These are phyloP conservation scores for Argentina anserina DNA, from an alignment of 306 rosid genomes.

Conservation along the genomic window DNA sequence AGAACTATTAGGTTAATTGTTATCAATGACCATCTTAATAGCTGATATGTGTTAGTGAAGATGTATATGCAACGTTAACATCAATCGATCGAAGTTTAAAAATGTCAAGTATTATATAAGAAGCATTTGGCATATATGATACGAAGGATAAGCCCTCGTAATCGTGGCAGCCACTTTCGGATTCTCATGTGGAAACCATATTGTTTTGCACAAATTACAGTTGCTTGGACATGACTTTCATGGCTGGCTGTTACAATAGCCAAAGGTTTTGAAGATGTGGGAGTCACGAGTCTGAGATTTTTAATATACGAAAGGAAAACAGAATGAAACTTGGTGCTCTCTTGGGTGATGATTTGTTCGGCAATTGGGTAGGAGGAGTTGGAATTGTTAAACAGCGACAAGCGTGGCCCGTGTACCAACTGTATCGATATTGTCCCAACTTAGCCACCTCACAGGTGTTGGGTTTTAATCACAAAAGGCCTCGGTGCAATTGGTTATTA, in stretches of 20 bases:
- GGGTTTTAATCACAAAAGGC: too few species aligned
- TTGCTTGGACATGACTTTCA: slow-evolving; percentile 37
- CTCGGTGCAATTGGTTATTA: too few species aligned
- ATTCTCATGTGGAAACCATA: slow-evolving; percentile 40
- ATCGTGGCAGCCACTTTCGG: slow-evolving; percentile 35
- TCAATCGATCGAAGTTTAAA: slow-evolving; percentile 33
- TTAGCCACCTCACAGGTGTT: too few species aligned
- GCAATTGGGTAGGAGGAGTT: slow-evolving; percentile 16
- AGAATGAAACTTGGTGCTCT: slow-evolving; percentile 30
- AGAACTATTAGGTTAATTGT: too few species aligned
- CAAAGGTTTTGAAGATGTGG: slow-evolving; percentile 36
- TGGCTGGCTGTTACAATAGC: slow-evolving; percentile 40
- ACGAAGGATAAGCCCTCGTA: slow-evolving; percentile 20
- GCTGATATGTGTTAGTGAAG: too few species aligned
- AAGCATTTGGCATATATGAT: slow-evolving; percentile 25
- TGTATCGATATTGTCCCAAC: too few species aligned
- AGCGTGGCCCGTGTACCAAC: too few species aligned
- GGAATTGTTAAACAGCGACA: too few species aligned
- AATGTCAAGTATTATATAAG: slow-evolving; percentile 54
- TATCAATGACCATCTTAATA: too few species aligned
- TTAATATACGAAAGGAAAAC: slow-evolving; percentile 31
- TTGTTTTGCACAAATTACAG: slow-evolving; percentile 34
- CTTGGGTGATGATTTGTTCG: slow-evolving; percentile 27
- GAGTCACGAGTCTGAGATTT: slow-evolving; percentile 38
- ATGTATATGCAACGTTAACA: slow-evolving; percentile 30